phyloP scores from a whole-genome alignment of 2,329 filamentous ascomycete genomes.

The Fusarium nematophilum region DNA sequence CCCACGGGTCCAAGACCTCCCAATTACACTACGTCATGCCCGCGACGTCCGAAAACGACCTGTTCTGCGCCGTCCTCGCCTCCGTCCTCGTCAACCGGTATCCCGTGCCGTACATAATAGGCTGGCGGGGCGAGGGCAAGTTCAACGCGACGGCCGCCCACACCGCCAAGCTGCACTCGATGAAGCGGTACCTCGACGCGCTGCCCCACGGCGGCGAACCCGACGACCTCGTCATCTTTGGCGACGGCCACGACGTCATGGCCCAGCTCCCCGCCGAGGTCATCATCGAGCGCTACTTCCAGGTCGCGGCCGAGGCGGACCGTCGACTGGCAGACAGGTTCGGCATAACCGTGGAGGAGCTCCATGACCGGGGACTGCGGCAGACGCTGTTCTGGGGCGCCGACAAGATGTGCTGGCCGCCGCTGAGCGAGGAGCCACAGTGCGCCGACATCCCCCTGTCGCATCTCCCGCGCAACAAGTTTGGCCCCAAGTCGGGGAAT shows the following conservation, averaged over 20 bases:
- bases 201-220: not conserved
- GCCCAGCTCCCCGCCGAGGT: constrained; percentile 38
- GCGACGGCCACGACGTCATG: constrained; percentile 41
- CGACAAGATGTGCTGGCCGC: constrained; percentile 33
- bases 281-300: constrained; percentile 40
- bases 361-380: constrained; percentile 20
- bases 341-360: constrained; percentile 30
- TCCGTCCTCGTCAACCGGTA: constrained; percentile 40
- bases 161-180: constrained; percentile 33
- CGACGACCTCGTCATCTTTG: constrained; percentile 38
- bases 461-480: constrained; percentile 46
- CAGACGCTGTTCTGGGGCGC: constrained; percentile 41
- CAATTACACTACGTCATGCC: constrained; percentile 39
- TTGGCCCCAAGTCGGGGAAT: constrained; percentile 51
- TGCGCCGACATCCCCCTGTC: constrained; percentile 56
- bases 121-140: constrained; percentile 33
- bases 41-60: constrained; percentile 15
- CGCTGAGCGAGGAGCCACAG: constrained; percentile 44
- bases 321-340: constrained; percentile 33
- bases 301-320: constrained; percentile 18
- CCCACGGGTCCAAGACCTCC: constrained; percentile 11
- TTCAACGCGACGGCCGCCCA: constrained; percentile 32
- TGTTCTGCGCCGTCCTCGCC: constrained; percentile 33
- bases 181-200: constrained; percentile 28
- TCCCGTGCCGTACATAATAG: constrained; percentile 31